Evolutionary conservation across 768 basidiomycete species (phyloP), one percentile per base, ranked within the genome.

Genomic region (Tricholoma flavovirens): DNA sequence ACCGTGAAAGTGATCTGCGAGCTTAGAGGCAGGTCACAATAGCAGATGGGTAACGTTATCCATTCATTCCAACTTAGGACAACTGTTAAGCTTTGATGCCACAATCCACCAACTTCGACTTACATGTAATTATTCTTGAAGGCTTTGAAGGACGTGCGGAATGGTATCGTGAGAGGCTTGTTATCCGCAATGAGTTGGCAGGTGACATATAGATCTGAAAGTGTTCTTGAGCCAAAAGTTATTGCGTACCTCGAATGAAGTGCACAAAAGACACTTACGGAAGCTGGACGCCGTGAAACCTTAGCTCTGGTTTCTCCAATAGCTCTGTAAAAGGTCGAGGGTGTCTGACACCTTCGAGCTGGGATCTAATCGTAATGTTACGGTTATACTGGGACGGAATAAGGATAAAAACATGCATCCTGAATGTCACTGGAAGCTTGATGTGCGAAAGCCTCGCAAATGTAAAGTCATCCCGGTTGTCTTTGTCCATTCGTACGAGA

Each of bases 1-100:
- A 98, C 87, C 0, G 97, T 98, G 64, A 98, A 89, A 0, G 90
- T 88, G 51, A 99, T 79, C 64, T 97, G 94, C 1, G 93, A 86
- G 67, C 76, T 88, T 49, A 93, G 71, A 0, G 93, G 93, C n/a
- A 99, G 76, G 66, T 97, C 94, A 59, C 93, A 93, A 62, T 96
- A 97, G 26, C 87, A 85, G 65, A 97, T 90, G 0, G 96, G 96
- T 10, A 98, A 74, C 0, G 88, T 86, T 38, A 99, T 84, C 83
- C 88, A 90, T 75, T 98, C 93, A 66, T 98, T 98, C 96, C 96
- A 99, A 17, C 62, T n/a, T 63, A 56, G 40, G 56, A 49, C 6
- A 22, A 15, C 40, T 15, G 24, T 54, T 43, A 21, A 55, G 42
- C 19, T 33, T n/a, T 9, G 11, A 22, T 38, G 49, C n/a, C 49